Percentiles rank a stretch among this genome's conserved stretches.
phyloP scores from a whole-genome alignment of 225 moss, liverwort and hornwort species.

The Physcomitrellopsis africana region DNA sequence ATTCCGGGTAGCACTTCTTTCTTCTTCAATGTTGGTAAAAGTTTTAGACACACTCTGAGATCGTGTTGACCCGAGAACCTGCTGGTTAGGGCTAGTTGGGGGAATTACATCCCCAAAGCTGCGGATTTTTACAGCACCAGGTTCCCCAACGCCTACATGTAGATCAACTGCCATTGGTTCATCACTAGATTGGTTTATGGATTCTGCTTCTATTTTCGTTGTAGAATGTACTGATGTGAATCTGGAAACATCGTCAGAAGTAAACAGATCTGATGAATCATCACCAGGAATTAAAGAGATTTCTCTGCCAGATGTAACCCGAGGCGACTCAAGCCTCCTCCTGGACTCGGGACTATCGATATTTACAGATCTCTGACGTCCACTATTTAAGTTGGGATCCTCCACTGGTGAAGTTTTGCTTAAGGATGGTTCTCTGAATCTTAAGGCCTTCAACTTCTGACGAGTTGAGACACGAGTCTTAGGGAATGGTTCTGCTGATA shows the following conservation, averaged over 20 bases:
- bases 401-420: too few species aligned
- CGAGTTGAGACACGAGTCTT: too few species aligned
- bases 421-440: too few species aligned
- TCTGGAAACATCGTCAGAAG: conserved; percentile 8
- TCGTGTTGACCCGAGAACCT: not conserved
- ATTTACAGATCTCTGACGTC: conserved; percentile 40
- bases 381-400: conserved; percentile 14
- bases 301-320: conserved; percentile 27
- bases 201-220: conserved; percentile 23
- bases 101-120: conserved; percentile 41
- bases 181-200: conserved; percentile 18
- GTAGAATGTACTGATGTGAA: conserved; percentile 25
- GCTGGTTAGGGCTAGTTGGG: not conserved
- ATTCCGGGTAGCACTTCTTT: conserved; percentile 12
- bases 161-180: conserved; percentile 25
- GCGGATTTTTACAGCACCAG: conserved; percentile 49
- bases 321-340: conserved; percentile 24
- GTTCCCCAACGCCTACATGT: conserved; percentile 53
- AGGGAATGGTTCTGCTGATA: too few species aligned
- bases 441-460: too few species aligned
- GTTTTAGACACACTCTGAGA: conserved; percentile 10
- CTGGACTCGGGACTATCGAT: conserved; percentile 35
- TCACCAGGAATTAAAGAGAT: conserved; percentile 10
- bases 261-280: conserved; percentile 9
- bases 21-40: too few species aligned